Conservation (phyloP, 768 basidiomycete species). For the Boletus bicolor region DNA sequence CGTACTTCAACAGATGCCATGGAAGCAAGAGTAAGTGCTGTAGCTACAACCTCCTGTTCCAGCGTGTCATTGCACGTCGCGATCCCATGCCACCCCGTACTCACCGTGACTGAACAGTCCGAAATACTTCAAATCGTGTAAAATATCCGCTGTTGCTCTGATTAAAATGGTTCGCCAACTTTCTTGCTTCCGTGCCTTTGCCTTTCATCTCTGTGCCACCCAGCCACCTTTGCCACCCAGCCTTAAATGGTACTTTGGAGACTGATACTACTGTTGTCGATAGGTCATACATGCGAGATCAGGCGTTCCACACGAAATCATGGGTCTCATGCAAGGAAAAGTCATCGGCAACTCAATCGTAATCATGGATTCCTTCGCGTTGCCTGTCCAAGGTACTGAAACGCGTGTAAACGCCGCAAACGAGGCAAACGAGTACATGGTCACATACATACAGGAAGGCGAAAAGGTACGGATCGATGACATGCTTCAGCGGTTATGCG, state of each 20-base stretch:
- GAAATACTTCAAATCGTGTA: constrained; percentile 83
- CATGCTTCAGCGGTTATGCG: no score
- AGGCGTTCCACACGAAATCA: constrained; percentile 96
- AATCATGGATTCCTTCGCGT: constrained; percentile 94
- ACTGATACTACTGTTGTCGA: constrained; percentile 2
- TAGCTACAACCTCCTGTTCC: constrained; percentile 1
- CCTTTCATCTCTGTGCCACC: no score
- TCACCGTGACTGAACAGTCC: constrained; percentile 43
- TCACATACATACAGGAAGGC: constrained; percentile 80
- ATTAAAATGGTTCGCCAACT: constrained; percentile 83
- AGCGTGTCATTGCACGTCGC: not conserved
- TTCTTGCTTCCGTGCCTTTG: not conserved
- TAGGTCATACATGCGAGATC: constrained; percentile 98
- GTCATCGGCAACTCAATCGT: constrained; percentile 74
- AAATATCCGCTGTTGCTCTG: constrained; percentile 91
- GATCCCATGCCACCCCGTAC: not conserved
- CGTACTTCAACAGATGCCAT: constrained; percentile 70
- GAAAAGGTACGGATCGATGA: constrained; percentile 55
- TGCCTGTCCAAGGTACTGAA: constrained; percentile 97
- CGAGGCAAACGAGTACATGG: constrained; percentile 99
- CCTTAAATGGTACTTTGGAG: not conserved
- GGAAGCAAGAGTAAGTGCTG: constrained; percentile 76
- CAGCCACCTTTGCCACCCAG: not conserved
- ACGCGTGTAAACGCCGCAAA: constrained; percentile 95
- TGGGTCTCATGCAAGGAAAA: constrained; percentile 99